phyloP scores from a whole-genome alignment of 106 monocot species.

The Acanthochlamys bracteata region DNA sequence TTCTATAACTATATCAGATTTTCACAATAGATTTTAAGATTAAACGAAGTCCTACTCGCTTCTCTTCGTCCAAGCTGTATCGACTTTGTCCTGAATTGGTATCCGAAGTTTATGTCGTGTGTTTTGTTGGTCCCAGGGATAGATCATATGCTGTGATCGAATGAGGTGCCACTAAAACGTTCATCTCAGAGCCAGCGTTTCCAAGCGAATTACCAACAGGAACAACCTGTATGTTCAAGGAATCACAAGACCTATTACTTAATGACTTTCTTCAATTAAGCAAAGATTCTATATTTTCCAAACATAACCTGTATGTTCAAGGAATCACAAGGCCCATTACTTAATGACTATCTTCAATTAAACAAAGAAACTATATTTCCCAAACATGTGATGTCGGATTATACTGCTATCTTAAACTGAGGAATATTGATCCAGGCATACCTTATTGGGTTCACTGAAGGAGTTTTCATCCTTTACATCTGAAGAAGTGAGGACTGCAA shows the following conservation, averaged over 20 bases:
- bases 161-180: conserved; percentile 24
- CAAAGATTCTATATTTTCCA: too few species aligned
- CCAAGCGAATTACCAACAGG: conserved; percentile 24
- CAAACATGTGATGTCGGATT: background rate
- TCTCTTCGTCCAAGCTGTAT: too few species aligned
- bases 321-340: too few species aligned
- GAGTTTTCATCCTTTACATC: conserved; percentile 77
- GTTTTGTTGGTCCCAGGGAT: conserved; percentile 10
- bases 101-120: too few species aligned
- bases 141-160: conserved; percentile 62
- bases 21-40: too few species aligned
- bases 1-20: too few species aligned
- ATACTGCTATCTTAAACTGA: background rate
- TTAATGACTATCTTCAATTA: too few species aligned
- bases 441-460: conserved; percentile 69
- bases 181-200: conserved; percentile 45
- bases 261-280: too few species aligned
- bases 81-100: too few species aligned
- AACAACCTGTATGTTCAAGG: conserved; percentile 37
- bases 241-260: too few species aligned
- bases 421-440: conserved; percentile 3
- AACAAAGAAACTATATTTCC: background rate
- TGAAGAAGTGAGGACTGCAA: conserved; percentile 50
- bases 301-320: too few species aligned
- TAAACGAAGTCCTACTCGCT: too few species aligned